These are phyloP conservation scores for Emiliania huxleyi DNA, from an alignment of 78 protist species.

Conservation along the genomic window DNA sequence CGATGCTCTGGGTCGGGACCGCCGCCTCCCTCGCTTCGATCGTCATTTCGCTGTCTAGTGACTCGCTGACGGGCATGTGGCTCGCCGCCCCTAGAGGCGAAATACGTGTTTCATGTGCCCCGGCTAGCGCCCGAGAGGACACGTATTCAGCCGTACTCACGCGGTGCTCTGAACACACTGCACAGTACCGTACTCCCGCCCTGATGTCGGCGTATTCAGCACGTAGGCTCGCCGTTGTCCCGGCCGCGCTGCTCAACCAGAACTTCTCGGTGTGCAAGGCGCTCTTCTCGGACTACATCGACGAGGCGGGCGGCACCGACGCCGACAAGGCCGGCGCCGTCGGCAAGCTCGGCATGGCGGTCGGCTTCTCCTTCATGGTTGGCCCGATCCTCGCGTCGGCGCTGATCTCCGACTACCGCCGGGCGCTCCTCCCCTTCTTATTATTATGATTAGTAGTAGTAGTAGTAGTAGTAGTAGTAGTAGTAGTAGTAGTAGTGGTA, in stretches of 20 bases:
- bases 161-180: too few relatives aligned
- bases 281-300: background rate
- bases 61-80: background rate
- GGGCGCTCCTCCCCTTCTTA: too few relatives aligned
- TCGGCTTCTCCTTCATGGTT: background rate
- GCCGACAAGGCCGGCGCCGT: background rate
- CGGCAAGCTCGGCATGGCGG: slow-evolving; percentile 1
- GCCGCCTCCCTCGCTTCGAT: background rate
- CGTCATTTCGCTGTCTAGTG: background rate
- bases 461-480: too few relatives aligned
- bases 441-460: too few relatives aligned
- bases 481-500: too few relatives aligned
- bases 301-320: background rate
- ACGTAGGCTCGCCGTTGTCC: too few relatives aligned
- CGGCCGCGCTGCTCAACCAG: background rate
- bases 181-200: too few relatives aligned
- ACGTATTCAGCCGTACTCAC: too few relatives aligned
- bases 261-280: background rate
- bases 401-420: background rate
- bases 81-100: too few relatives aligned
- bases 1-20: background rate
- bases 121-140: too few relatives aligned
- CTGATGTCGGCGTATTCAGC: too few relatives aligned
- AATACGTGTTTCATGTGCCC: too few relatives aligned
- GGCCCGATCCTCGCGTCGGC: background rate